A percentile compares a stretch with the other conserved stretches of the same genome.
Conservation (phyloP, 2,329 filamentous ascomycete species). For the Trichoderma semiorbis region DNA sequence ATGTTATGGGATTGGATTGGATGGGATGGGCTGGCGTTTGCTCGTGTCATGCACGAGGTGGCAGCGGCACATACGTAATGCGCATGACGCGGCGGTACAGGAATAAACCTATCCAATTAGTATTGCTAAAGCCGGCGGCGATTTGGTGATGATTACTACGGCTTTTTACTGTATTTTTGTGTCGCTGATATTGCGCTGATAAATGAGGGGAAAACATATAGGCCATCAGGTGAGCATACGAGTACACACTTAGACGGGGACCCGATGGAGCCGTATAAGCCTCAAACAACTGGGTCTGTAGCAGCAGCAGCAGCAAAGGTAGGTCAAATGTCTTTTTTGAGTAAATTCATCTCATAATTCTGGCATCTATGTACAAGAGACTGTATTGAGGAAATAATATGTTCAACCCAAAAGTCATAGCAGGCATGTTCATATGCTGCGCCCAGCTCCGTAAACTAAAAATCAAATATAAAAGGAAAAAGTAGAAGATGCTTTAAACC, state of each 20-base stretch:
- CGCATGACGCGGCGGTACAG: slow-evolving; percentile 1
- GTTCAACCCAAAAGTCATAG: slow-evolving; percentile 12
- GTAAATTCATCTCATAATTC: slow-evolving; percentile 2
- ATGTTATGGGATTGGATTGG: neutral
- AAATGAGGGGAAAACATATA: neutral
- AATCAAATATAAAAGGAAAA: neutral
- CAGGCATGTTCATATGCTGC: slow-evolving; percentile 12
- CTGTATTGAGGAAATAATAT: slow-evolving; percentile 10
- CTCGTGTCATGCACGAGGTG: neutral
- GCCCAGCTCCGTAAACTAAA: slow-evolving; percentile 11
- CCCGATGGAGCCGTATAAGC: slow-evolving; percentile 1
- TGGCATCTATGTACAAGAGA: slow-evolving; percentile 19
- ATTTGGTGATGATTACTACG: neutral
- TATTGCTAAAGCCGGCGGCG: neutral
- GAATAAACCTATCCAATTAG: neutral
- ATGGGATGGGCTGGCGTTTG: neutral
- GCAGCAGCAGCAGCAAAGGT: neutral
- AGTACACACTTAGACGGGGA: neutral
- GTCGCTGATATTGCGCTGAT: neutral
- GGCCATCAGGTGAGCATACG: neutral
- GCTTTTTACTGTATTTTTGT: neutral
- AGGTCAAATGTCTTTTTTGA: neutral
- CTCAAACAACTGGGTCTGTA: neutral
- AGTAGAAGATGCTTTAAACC: neutral
- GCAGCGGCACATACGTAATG: slow-evolving; percentile 10